Evolutionary conservation across 1,284 basidiomycete species (phyloP), one percentile per base, ranked within the genome.

Genomic region (Pulveroboletus ridleyi): DNA sequence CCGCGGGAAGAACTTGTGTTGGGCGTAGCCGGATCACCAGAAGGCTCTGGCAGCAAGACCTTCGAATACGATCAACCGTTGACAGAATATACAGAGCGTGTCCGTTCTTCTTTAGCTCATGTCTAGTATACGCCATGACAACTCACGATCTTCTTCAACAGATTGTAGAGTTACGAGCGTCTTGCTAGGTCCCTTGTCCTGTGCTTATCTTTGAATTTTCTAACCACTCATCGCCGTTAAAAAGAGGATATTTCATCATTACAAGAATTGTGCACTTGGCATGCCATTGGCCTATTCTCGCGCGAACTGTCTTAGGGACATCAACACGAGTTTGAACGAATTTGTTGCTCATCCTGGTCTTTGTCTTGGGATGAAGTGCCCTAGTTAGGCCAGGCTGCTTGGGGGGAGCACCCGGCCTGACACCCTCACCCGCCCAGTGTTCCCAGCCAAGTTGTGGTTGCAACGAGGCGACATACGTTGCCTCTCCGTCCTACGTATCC

Each of bases 71-170:
- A 62, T 17, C 53, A 56, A n/a, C n/a, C 54, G 6, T 22, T 66
- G 61, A 57, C 61, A n/a, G 66, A 53, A 58, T 41, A 66, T 58
- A 8, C 60, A 70, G 46, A 65, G 53, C 41, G 60, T 69, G 5
- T 68, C 65, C 20, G 23, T 70, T 42, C 62, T 63, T 68, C 41
- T 39, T 56, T 20, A 56, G 57, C 41, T 55, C 59, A 17, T 20
- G n/a, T n/a, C n/a, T n/a, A n/a, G n/a, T n/a, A n/a, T n/a, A n/a
- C n/a, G n/a, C n/a, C n/a, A n/a, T n/a, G n/a, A n/a, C n/a, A n/a
- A n/a, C n/a, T n/a, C n/a, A n/a, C n/a, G n/a, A n/a, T n/a, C n/a
- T n/a, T n/a, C n/a, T n/a, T n/a, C n/a, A n/a, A n/a, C n/a, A n/a
- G n/a, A n/a, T n/a, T n/a, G n/a, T n/a, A n/a, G n/a, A n/a, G n/a